These are phyloP conservation scores for Cryptosporidium parvum DNA, from an alignment of 169 alveolate species.

Conservation along the genomic window DNA sequence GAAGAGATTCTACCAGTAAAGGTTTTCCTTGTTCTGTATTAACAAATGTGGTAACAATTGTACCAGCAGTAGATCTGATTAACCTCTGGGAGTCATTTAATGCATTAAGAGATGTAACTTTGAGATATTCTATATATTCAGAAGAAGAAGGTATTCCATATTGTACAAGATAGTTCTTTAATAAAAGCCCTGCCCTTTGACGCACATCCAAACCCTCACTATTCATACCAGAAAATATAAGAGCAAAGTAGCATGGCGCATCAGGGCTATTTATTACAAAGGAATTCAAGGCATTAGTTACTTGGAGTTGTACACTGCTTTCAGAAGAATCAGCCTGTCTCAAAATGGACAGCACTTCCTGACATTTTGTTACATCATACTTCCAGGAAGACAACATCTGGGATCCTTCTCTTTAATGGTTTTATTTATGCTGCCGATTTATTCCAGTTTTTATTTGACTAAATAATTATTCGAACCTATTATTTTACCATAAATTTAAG, in stretches of 20 bases:
- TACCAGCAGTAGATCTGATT: constrained; percentile 84
- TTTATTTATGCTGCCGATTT: neutral
- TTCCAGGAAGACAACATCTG: constrained; percentile 72
- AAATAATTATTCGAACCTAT: neutral
- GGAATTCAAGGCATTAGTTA: constrained; percentile 62
- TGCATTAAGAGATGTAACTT: constrained; percentile 66
- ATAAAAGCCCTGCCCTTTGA: constrained; percentile 84
- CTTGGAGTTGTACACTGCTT: constrained; percentile 65
- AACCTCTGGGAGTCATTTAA: constrained; percentile 78
- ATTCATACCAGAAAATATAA: constrained; percentile 32
- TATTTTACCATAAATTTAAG: neutral
- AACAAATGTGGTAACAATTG: constrained; percentile 82
- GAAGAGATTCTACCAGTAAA: constrained; percentile 81
- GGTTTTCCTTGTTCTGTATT: constrained; percentile 81
- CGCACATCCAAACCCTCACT: constrained; percentile 79
- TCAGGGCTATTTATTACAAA: constrained; percentile 24
- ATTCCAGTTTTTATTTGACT: neutral
- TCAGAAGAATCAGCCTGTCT: constrained; percentile 73
- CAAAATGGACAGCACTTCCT: constrained; percentile 40
- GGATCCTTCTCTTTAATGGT: neutral
- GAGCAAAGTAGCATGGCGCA: constrained; percentile 73
- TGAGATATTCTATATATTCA: constrained; percentile 76
- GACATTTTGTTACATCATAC: constrained; percentile 32
- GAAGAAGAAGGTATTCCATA: constrained; percentile 75
- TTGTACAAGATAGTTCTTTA: constrained; percentile 80